A percentile compares a stretch with the other conserved stretches of the same genome.
Conservation (phyloP, 225 moss, liverwort and hornwort genomes). For the Pseudoscleropodium purum region DNA sequence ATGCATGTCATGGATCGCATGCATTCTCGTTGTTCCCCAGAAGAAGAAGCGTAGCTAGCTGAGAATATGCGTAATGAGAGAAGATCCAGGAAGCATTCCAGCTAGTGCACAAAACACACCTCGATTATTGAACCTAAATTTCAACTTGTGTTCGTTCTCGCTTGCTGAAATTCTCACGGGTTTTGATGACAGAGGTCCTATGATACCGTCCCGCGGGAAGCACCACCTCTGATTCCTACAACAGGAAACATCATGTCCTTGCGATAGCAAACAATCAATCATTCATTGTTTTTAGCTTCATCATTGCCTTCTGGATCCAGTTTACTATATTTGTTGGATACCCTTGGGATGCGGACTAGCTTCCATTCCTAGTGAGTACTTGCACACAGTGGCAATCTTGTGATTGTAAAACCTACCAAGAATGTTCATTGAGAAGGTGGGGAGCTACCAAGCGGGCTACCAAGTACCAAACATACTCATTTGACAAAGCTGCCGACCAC, state of each 20-base stretch:
- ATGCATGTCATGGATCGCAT: not conserved
- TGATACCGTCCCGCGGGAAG: not conserved
- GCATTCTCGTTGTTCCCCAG: not conserved
- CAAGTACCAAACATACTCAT: not conserved
- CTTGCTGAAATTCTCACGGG: not conserved
- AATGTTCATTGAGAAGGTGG: not conserved
- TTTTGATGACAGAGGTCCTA: not conserved
- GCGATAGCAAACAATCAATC: not conserved
- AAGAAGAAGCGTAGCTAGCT: not conserved
- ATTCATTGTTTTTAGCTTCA: not conserved
- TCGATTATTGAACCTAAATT: not conserved
- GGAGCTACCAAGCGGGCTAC: too few relatives aligned
- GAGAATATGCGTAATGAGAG: not conserved
- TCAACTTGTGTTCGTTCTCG: not conserved
- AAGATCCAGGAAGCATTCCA: not conserved
- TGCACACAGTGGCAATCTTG: not conserved
- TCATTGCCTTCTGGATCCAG: not conserved
- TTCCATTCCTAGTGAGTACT: not conserved
- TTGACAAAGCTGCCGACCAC: not conserved
- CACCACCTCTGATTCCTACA: not conserved
- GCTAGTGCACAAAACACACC: not conserved
- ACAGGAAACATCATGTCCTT: not conserved
- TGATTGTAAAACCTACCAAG: not conserved
- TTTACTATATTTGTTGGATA: not conserved
- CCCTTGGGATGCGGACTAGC: not conserved